Evolutionary conservation across 2,329 filamentous ascomycete species (phyloP).

Genomic region (Claviceps sp.): DNA sequence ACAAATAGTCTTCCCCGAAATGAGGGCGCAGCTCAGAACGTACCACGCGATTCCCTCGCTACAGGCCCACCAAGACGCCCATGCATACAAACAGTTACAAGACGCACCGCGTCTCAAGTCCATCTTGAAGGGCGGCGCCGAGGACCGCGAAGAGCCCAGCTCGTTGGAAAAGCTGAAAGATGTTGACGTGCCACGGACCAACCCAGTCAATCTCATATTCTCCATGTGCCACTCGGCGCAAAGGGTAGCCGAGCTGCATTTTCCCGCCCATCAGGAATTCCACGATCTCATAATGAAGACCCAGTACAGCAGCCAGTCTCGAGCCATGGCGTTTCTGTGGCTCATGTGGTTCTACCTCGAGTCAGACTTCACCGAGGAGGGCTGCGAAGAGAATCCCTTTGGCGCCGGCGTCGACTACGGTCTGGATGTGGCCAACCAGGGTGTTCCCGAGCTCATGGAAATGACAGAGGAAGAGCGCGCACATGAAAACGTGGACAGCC

Average conservation of each 20-base stretch:
- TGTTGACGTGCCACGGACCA: conserved; percentile 56
- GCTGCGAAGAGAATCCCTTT: conserved; percentile 82
- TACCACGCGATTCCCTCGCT: conserved; percentile 96
- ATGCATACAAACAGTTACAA: conserved; percentile 94
- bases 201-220: conserved; percentile 95
- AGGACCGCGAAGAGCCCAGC: conserved; percentile 73
- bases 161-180: conserved; percentile 72
- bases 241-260: conserved; percentile 87
- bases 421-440: conserved; percentile 51
- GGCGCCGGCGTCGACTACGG: conserved; percentile 57
- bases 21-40: conserved; percentile 92
- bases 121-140: conserved; percentile 90
- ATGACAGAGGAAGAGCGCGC: conserved; percentile 53
- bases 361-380: conserved; percentile 82
- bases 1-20: conserved; percentile 81
- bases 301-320: conserved; percentile 65
- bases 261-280: conserved; percentile 74
- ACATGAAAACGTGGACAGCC: conserved; percentile 61
- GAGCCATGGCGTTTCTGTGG: conserved; percentile 86
- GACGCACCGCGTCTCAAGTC: conserved; percentile 93
- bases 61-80: conserved; percentile 86
- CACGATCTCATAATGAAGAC: conserved; percentile 93
- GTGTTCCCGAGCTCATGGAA: conserved; percentile 52
- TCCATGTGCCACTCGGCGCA: conserved; percentile 80
- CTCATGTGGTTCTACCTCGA: conserved; percentile 99